Base-by-base conservation (phyloP, 2,329 filamentous ascomycete species). In the Raffaelea albimanens region DNA sequence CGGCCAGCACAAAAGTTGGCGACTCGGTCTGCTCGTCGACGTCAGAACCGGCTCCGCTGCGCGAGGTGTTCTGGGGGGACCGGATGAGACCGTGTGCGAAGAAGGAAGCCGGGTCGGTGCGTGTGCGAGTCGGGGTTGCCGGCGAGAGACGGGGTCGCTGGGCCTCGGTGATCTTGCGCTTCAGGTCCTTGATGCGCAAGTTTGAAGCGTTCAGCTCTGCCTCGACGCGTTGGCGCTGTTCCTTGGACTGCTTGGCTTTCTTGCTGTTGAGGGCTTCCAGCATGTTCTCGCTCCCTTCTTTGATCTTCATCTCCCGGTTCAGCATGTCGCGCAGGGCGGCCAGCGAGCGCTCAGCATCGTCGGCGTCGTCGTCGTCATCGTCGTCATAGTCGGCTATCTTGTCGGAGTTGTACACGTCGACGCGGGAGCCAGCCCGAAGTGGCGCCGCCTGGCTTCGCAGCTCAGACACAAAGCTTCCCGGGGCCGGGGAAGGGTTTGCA, bases 301-400 rank as follows among this genome's bases (percentile, higher is more conserved):
- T 96, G 62, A 98, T 97, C 72, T 97, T 97, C 69, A 90, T 83
- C 68, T 98, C 94, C 59, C 94, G 91, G 56, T 89, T 91, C 54
- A 98, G 83, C 59, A 84, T 80, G 57, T 96, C 90, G 59, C 85
- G 83, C 53, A 96, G 75, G 45, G 79, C 73, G 20, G 82, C 77
- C 58, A 95, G 80, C 38, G 81, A 77, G 64, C 88, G 82, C 62
- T 95, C 88, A 10, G 73, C 75, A 16, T 42, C 46, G 4, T 38
- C 40, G 3, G 44, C 51, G 23, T 46, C 47, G 25, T 51, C 46
- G 19, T 42, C 49, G 19, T 49, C 44, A 31, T 47, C 45, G 22
- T 53, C 51, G 51, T 80, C 76, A 44, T 82, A 79, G 55, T 87
- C 83, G 47, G 84, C 82, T 33, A 77, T 60, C 58, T 76, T 78